Conservation (phyloP, 768 basidiomycete species). For the Trametes cubensis region DNA sequence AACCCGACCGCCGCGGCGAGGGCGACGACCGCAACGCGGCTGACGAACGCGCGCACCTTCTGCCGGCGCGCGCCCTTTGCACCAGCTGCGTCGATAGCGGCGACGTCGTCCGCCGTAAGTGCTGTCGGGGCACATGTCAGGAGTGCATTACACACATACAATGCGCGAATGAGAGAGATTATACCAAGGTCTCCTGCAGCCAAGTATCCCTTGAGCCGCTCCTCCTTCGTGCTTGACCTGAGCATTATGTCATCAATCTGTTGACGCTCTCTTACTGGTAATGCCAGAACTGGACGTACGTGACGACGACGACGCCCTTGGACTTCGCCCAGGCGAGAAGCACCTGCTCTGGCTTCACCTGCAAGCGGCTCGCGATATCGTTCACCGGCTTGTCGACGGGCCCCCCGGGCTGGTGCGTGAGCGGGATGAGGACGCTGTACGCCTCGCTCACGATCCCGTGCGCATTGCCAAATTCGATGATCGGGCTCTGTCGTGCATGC, state of each 20-base stretch:
- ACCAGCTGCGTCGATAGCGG: slow-evolving; percentile 61
- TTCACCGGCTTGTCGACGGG: slow-evolving; percentile 63
- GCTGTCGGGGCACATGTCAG: slow-evolving; percentile 34
- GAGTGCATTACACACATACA: not conserved
- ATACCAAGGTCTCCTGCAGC: slow-evolving; percentile 65
- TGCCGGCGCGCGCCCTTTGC: slow-evolving; percentile 39
- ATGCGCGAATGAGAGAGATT: slow-evolving; percentile 25
- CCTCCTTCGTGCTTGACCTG: slow-evolving; percentile 68
- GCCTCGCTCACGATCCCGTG: slow-evolving; percentile 72
- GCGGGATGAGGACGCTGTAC: slow-evolving; percentile 67
- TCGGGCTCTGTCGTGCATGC: slow-evolving; percentile 50
- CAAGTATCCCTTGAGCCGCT: slow-evolving; percentile 68
- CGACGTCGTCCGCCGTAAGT: slow-evolving; percentile 53
- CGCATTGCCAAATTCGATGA: slow-evolving; percentile 58
- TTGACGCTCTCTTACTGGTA: not conserved
- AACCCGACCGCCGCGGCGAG: slow-evolving; percentile 29
- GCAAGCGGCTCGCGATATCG: slow-evolving; percentile 52
- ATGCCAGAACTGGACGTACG: slow-evolving; percentile 44
- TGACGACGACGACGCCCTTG: slow-evolving; percentile 68
- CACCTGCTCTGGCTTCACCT: slow-evolving; percentile 63
- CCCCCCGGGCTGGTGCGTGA: slow-evolving; percentile 61
- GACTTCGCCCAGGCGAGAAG: slow-evolving; percentile 72
- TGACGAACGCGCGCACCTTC: slow-evolving; percentile 26
- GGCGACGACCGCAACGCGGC: slow-evolving; percentile 24
- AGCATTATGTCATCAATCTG: not conserved